These are phyloP conservation scores for Coriolopsis trogii DNA, from an alignment of 1,284 basidiomycete genomes.

Conservation along the genomic window DNA sequence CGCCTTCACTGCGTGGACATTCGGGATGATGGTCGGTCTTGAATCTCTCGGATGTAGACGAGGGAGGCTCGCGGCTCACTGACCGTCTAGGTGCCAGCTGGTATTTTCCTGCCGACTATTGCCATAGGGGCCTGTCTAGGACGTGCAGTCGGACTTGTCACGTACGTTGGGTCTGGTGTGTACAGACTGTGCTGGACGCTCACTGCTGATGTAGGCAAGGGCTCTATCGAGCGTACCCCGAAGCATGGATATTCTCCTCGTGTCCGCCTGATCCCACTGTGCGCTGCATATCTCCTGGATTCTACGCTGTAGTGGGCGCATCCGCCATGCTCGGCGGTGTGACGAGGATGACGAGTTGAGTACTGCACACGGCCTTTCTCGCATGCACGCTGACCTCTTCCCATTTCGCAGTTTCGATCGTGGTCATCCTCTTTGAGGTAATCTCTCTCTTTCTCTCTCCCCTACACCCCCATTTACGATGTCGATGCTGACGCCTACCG, in stretches of 20 bases:
- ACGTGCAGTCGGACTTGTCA: conserved; percentile 68
- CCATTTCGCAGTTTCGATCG: conserved; percentile 57
- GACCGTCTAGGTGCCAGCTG: conserved; percentile 59
- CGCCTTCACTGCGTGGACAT: conserved; percentile 70
- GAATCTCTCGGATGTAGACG: background rate
- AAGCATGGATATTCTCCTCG: conserved; percentile 67
- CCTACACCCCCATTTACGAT: background rate
- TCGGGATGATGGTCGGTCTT: conserved; percentile 70
- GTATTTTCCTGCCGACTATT: conserved; percentile 76
- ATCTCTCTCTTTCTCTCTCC: conserved; percentile 3
- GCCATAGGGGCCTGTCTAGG: conserved; percentile 73
- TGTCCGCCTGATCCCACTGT: conserved; percentile 72
- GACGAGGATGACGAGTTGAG: conserved; percentile 79
- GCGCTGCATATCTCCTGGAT: conserved; percentile 76
- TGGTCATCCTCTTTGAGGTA: conserved; percentile 76
- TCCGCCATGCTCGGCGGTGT: conserved; percentile 82
- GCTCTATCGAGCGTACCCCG: conserved; percentile 60
- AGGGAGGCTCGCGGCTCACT: background rate
- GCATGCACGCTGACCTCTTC: background rate
- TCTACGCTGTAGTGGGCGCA: conserved; percentile 84
- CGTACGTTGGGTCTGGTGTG: conserved; percentile 43
- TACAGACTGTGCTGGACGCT: background rate
- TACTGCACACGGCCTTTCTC: background rate
- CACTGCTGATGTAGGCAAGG: conserved; percentile 53
- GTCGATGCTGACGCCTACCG: background rate